Conservation (phyloP, 2,329 filamentous ascomycete genomes). For the Botryotinia convoluta region DNA sequence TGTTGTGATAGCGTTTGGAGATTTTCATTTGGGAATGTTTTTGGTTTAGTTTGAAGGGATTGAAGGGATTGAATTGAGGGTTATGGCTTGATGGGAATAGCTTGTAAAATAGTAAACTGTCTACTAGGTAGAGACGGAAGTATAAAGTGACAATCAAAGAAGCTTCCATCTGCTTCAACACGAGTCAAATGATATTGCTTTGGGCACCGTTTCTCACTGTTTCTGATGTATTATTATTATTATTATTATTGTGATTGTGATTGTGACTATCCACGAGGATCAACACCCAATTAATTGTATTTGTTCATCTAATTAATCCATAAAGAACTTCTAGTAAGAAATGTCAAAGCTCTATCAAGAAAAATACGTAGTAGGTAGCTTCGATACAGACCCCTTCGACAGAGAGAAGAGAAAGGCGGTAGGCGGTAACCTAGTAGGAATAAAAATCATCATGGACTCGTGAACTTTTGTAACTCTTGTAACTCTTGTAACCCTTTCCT, state of each 20-base stretch:
- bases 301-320: too few relatives aligned
- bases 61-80: not conserved
- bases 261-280: not conserved
- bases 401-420: not conserved
- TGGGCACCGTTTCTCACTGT: not conserved
- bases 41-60: not conserved
- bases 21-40: not conserved
- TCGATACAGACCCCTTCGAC: not conserved
- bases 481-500: not conserved
- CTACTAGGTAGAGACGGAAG: not conserved
- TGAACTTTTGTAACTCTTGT: not conserved
- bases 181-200: not conserved
- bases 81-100: not conserved
- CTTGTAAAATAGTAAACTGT: not conserved
- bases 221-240: not conserved
- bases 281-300: not conserved
- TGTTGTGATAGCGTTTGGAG: not conserved
- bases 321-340: not conserved
- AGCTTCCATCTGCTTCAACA: not conserved
- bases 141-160: not conserved
- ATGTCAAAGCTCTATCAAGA: not conserved
- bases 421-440: not conserved
- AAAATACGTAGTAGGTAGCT: not conserved
- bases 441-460: not conserved
- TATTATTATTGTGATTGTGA: too few relatives aligned